phyloP scores from a whole-genome alignment of 495 filamentous ascomycete species.

The Neurospora tetrasperma region DNA sequence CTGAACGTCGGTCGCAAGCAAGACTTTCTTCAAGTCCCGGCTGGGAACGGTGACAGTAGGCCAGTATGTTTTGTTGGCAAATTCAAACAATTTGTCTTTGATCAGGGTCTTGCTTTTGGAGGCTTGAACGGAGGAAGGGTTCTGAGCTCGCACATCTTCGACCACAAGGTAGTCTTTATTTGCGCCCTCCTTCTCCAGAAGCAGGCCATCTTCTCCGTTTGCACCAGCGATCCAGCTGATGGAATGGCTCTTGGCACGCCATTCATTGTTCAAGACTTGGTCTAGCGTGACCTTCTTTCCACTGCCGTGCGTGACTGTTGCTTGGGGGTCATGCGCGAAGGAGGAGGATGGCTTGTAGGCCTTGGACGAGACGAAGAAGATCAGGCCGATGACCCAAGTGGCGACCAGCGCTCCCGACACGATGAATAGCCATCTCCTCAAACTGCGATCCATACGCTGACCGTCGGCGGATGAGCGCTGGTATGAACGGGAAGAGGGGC shows the following conservation, averaged over 20 bases:
- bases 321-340: slow-evolving; percentile 55
- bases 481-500: neutral
- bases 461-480: slow-evolving; percentile 11
- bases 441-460: slow-evolving; percentile 46
- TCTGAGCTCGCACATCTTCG: slow-evolving; percentile 63
- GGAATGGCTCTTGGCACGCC: slow-evolving; percentile 55
- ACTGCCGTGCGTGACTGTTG: slow-evolving; percentile 51
- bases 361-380: slow-evolving; percentile 59
- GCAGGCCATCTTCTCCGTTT: slow-evolving; percentile 74
- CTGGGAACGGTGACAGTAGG: slow-evolving; percentile 62
- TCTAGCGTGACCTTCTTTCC: slow-evolving; percentile 75
- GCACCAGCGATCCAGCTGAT: slow-evolving; percentile 85
- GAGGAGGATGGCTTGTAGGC: slow-evolving; percentile 52
- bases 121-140: slow-evolving; percentile 27
- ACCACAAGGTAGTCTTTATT: slow-evolving; percentile 68
- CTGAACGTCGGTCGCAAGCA: slow-evolving; percentile 58
- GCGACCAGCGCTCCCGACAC: slow-evolving; percentile 56
- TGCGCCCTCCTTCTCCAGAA: slow-evolving; percentile 52
- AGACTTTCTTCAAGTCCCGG: slow-evolving; percentile 70
- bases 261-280: slow-evolving; percentile 64
- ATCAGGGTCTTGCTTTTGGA: slow-evolving; percentile 58
- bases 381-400: slow-evolving; percentile 69
- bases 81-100: slow-evolving; percentile 52
- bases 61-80: slow-evolving; percentile 38
- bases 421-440: slow-evolving; percentile 57